Evolutionary conservation across 2,329 filamentous ascomycete species (phyloP), one percentile per base, ranked within the genome.

Genomic region (Botrytis squamosa): DNA sequence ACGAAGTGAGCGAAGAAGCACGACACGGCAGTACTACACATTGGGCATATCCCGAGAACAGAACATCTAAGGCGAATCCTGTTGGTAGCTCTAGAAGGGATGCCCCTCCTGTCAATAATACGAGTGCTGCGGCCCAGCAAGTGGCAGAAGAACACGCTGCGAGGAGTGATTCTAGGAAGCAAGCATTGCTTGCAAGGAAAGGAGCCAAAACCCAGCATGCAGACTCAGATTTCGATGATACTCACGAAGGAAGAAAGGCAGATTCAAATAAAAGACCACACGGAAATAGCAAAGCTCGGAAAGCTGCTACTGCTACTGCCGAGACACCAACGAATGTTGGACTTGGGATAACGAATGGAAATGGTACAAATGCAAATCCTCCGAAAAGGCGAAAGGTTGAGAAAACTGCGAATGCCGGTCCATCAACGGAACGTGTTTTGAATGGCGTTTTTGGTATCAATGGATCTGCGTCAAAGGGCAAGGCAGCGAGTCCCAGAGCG

Each of bases 31-130:
- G 94, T 83, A 88, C 90, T 74, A 93, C 90, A 70, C 96, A 99
- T 82, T 99, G 96, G 96, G 96, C 95, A 67, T 98, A 98, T 82
- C 92, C 93, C 33, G 93, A 95, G 79, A 94, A 93, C 80, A 92
- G 95, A 77, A 88, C 90, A 49, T 85, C 85, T 49, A 88, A 87
- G 78, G 85, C 87, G n/a, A 85, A 88, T 38, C 87, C 90, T 63
- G 90, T 90, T 46, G 93, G 97, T 81, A 88, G 92, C 40, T 91
- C 92, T 66, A 88, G 94, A 75, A 89, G 93, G 76, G 94, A 97
- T 80, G 92, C 92, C 36, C 92, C 92, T 18, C 88, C 92, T 36
- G 90, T 90, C 57, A 93, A 94, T 77, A 93, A 86, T 75, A 79
- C 89, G 64, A 85, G 87, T 7, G 87, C 93, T 36, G 92, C 93